Base-by-base conservation (phyloP, 768 basidiomycete species). In the Boletus reticulatus region DNA sequence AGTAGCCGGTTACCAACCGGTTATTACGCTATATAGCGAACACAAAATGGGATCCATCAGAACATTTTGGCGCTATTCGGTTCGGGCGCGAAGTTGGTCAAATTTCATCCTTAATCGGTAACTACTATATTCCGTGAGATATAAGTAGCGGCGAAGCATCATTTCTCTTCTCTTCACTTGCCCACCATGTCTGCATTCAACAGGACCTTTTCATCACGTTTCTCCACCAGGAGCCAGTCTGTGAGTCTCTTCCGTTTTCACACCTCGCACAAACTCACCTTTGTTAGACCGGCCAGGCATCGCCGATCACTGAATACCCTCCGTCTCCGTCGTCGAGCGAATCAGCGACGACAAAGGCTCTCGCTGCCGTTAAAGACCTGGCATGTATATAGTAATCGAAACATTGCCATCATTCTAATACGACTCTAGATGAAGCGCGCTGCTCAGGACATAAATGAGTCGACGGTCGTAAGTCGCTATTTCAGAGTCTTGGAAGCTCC, bases 361-460 rank as follows among this genome's bases (percentile, higher is more conserved):
- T 73, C 17, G 37, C 52, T 6, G 68, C 58, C 31, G 14, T 71
- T 41, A 71, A 73, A 44, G 70, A 71, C 48, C 48, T 73, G n/a
- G 71, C 67, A 16, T 41, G 67, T 48, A 20, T 14, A 31, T 11
- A 8, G 10, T 24, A 22, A 6, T 27, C 27, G 3, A 47, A 2
- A 2, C 11, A 14, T 24, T 10, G 2, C 31, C 49, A 20, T 32
- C 10, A 13, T 45, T 48, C n/a, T 55, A 3, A 53, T 46, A 14
- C 22, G 10, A 8, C 14, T 17, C 3, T 39, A 71, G 69, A 67
- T 66, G 64, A 71, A 45, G 53, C 70, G 71, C n/a, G 55, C 62
- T n/a, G 44, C 53, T 0, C 71, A 73, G 17, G 70, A 71, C 48
- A 55, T 71, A 13, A 69, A 60, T 27, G 70, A 71, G 17, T 66